phyloP scores from a whole-genome alignment of 441 rosid species.

The Adansonia rubrostipa region DNA sequence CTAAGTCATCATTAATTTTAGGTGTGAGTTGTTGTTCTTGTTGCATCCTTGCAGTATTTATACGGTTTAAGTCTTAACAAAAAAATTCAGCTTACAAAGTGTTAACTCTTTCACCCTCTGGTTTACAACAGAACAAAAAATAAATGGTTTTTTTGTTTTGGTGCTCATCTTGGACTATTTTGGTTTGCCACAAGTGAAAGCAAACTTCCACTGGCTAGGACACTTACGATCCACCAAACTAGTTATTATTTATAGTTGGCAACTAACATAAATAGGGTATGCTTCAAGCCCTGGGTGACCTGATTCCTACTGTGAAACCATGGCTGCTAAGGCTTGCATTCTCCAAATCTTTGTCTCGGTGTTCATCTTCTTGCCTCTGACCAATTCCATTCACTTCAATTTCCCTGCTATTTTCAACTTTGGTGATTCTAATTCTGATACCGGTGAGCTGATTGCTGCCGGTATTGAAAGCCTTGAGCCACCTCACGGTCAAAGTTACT shows the following conservation, averaged over 20 bases:
- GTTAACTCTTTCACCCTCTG: background rate
- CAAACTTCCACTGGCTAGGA: constrained; percentile 34
- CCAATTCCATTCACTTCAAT: constrained; percentile 51
- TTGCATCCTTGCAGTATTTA: too few relatives aligned
- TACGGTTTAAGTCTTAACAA: too few relatives aligned
- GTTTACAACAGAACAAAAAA: background rate
- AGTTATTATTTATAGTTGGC: constrained; percentile 31
- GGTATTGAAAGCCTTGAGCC: constrained; percentile 56
- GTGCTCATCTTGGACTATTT: background rate
- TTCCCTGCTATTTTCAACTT: constrained; percentile 62
- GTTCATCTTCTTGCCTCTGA: constrained; percentile 41
- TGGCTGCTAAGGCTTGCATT: constrained; percentile 41
- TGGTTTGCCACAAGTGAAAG: constrained; percentile 28
- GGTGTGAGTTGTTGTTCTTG: too few relatives aligned
- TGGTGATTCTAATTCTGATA: constrained; percentile 69
- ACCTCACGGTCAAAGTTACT: constrained; percentile 57
- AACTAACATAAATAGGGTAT: constrained; percentile 28
- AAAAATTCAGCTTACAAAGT: too few relatives aligned
- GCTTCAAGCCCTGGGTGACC: background rate
- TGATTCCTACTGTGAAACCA: constrained; percentile 28
- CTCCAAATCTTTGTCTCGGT: constrained; percentile 37
- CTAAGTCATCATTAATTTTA: too few relatives aligned
- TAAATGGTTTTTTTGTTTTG: background rate
- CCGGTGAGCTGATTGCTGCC: constrained; percentile 57
- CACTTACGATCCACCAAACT: constrained; percentile 38